Evolutionary conservation across 2,329 filamentous ascomycete species (phyloP), one percentile per base, ranked within the genome.

Genomic region (Microdochium trichocladiopsis): DNA sequence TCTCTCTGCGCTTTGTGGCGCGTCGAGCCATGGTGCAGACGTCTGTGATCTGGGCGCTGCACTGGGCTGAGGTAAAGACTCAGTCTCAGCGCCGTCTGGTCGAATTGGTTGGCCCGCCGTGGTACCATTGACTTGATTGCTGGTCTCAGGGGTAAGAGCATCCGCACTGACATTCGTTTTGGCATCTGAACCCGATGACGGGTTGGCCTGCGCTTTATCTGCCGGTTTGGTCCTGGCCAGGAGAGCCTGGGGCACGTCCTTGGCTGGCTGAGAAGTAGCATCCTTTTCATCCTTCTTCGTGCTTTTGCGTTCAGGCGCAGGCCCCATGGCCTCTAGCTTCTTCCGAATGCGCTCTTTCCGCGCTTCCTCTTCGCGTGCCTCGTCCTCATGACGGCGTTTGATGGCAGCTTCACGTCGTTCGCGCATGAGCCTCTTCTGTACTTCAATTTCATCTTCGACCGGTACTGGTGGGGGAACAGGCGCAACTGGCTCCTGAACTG

Each of bases 391-490:
- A 48, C 82, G 76, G 53, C 86, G 78, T 62, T 87, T 84, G 61
- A 85, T 83, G 21, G 86, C 87, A 50, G 83, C 72, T 60, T 91
- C 86, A 6, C 84, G 77, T 37, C 82, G 81, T 60, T 89, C 84
- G 36, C 78, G 78, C 87, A 92, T 91, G 22, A 89, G 79, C 69
- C 77, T 88, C 77, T 74, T 87, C 70, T 81, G 87, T 61, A 72
- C 80, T 66, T 75, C 83, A 57, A 77, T 77, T 53, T 87, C 83
- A 37, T 82, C 75, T 48, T 80, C 77, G 2, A 66, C 62, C 23
- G 65, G 63, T 22, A 63, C 23, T 28, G 25, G 62, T 18, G 62
- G 58, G n/a, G 61, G 64, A 58, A 67, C 63, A 25, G 70, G 63
- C 37, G 61, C 55, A 21, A 61, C 53, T 49, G 64, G 57, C 1